These are phyloP conservation scores for Hypoxylon sp. DNA, from an alignment of 2,329 filamentous ascomycete species.

Conservation along the genomic window DNA sequence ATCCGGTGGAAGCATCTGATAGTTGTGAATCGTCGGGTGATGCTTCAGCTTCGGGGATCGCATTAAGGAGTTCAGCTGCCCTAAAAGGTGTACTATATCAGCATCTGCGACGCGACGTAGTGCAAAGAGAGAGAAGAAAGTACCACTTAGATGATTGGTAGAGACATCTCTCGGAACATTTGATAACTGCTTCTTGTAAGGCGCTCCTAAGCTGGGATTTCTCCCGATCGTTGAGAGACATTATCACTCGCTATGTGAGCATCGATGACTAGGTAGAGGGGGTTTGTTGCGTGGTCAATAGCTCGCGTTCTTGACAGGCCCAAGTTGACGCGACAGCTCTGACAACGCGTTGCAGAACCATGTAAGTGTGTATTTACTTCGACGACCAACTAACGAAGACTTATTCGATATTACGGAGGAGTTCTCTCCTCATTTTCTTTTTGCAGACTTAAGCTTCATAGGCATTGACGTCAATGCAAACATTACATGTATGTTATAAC, in stretches of 20 bases:
- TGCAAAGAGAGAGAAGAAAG: constrained; percentile 12
- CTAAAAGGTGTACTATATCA: constrained; percentile 62
- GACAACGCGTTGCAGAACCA: constrained; percentile 16
- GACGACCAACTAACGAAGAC: neutral
- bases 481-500: neutral
- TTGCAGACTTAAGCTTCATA: neutral
- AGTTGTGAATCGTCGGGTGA: constrained; percentile 52
- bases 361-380: neutral
- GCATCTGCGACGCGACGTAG: neutral
- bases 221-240: constrained; percentile 71
- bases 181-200: constrained; percentile 87
- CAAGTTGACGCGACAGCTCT: constrained; percentile 14
- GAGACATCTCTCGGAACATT: constrained; percentile 93
- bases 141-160: constrained; percentile 98
- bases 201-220: constrained; percentile 77
- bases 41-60: constrained; percentile 73
- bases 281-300: neutral
- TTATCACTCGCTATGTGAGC: constrained; percentile 51
- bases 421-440: neutral
- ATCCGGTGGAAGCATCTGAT: constrained; percentile 57
- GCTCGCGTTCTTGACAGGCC: constrained; percentile 3
- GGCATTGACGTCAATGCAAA: neutral
- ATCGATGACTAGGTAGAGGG: constrained; percentile 21
- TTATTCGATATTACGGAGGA: neutral
- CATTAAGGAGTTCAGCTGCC: constrained; percentile 93